phyloP scores from a whole-genome alignment of 345 rosid species.

The Eucalyptus decipiens region DNA sequence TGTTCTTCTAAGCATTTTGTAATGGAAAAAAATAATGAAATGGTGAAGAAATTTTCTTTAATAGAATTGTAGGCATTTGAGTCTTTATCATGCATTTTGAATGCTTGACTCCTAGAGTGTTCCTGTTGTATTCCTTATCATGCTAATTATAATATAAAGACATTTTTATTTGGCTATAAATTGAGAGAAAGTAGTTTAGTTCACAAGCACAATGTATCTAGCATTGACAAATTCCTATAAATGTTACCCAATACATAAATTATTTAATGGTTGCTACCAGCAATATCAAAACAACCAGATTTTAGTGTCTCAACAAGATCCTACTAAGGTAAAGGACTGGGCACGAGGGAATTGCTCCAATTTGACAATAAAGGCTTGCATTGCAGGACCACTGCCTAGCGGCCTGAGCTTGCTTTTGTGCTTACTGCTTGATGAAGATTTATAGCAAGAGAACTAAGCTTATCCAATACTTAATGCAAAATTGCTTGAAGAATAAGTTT shows the following conservation, averaged over 20 bases:
- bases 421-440: background rate
- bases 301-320: background rate
- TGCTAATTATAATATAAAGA: background rate
- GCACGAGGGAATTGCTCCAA: background rate
- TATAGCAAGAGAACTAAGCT: background rate
- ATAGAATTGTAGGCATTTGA: background rate
- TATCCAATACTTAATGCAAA: background rate
- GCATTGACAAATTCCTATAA: background rate
- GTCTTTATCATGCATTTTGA: no score
- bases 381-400: background rate
- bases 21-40: no score
- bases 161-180: background rate
- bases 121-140: background rate
- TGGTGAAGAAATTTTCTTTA: background rate
- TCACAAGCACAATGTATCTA: background rate
- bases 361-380: background rate
- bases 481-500: no score
- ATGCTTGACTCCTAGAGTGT: background rate
- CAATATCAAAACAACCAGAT: background rate
- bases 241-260: background rate
- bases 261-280: background rate
- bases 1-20: background rate
- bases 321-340: background rate
- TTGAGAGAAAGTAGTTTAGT: background rate
- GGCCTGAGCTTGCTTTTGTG: background rate